Evolutionary conservation across 2,329 filamentous ascomycete species (phyloP), one percentile per base, ranked within the genome.

Genomic region (Lomentospora prolificans): DNA sequence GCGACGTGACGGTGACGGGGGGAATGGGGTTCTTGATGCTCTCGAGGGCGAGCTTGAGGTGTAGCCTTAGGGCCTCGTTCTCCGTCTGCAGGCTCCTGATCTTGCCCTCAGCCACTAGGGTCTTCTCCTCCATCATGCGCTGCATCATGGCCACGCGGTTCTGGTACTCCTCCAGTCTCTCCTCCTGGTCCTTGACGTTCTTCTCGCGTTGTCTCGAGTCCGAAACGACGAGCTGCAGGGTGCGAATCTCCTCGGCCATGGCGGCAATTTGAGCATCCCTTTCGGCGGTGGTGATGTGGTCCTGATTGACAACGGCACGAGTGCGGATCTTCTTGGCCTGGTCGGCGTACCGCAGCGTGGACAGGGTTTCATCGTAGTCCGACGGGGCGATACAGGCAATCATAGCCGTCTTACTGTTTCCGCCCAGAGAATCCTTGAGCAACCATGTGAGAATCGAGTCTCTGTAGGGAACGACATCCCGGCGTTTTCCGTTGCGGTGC

Each of bases 351-450:
- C 94, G 89, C 10, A 99, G 82, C 1, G 94, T 99, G 2, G 90
- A 96, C 1, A 99, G 80, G 0, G 94, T 99, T 69, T 99, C 94
- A 57, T 99, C 94, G 67, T 99, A 97, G 72, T 99, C 94, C 0
- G 89, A 86, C 0, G 94, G 94, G 4, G 90, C 86, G 63, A 99
- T 96, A 68, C 94, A 97, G 7, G 94, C 94, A 64, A 99, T 96
- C 94, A 99, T 99, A 59, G 94, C 94, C 8, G 94, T 99, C 72
- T 97, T 99, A 66, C 86, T 92, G 77, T 99, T 99, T 56, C 94
- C 94, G 10, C 94, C 94, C 0, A 99, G 77, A 1, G 89, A 95
- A 70, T 99, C 94, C 69, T 97, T 97, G 60, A 99, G 79, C 3
- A 99, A 79, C 92, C 92, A 86, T 1, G 82, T 86, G 53, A 86